Evolutionary conservation across 306 rosid genomes (phyloP).

Genomic region (Ormosia semicastrata): DNA sequence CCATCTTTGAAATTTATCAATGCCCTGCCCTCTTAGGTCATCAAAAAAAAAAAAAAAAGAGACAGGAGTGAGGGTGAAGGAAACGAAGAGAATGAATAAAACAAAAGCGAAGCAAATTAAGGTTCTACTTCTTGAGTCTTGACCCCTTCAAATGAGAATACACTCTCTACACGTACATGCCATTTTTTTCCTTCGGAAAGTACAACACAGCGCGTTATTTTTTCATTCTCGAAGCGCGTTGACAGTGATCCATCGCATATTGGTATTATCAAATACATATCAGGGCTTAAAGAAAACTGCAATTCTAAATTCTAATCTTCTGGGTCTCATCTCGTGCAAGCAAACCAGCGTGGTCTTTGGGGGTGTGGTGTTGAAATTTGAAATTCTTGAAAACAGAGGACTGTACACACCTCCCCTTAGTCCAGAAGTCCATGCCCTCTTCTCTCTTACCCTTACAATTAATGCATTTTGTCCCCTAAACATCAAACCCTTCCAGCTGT

Average conservation of each 20-base stretch:
- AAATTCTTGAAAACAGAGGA: conserved; percentile 37
- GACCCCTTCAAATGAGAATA: conserved; percentile 25
- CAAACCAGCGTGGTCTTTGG: conserved; percentile 55
- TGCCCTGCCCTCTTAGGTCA: neutral
- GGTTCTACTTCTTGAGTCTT: neutral
- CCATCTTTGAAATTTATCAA: neutral
- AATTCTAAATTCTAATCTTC: neutral
- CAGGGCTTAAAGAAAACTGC: neutral
- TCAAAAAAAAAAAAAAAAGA: too few species aligned
- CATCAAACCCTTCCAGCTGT: conserved; percentile 68
- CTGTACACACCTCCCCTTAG: conserved; percentile 43
- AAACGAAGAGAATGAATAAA: neutral
- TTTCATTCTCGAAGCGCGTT: conserved; percentile 24
- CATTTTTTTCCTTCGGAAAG: neutral
- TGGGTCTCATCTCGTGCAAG: conserved; percentile 36
- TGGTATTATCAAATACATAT: neutral
- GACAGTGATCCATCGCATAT: conserved; percentile 7
- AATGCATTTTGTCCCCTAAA: conserved; percentile 56
- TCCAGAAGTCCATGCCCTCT: conserved; percentile 10
- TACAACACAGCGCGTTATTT: conserved; percentile 19
- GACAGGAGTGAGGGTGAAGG: neutral
- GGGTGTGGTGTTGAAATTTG: conserved; percentile 18
- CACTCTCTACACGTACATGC: conserved; percentile 19
- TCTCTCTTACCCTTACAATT: conserved; percentile 27
- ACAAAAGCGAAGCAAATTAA: neutral